Base-by-base conservation (phyloP, 2,329 filamentous ascomycete genomes). In the Acrocalymma vagum region DNA sequence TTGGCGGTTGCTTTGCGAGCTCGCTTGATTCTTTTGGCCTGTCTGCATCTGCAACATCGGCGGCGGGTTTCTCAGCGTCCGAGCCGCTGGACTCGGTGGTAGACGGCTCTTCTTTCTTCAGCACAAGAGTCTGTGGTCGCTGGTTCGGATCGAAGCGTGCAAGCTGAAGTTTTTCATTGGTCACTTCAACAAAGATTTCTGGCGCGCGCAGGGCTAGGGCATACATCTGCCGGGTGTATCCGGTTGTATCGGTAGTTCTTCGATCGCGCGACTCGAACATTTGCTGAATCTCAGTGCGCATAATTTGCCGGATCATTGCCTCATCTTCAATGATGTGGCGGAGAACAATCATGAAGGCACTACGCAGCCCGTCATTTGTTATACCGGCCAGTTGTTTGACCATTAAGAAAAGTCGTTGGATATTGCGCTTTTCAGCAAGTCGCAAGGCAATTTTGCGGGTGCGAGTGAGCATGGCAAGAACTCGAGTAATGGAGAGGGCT, bases 241-340 rank as follows among this genome's bases (percentile, higher is more conserved):
- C 79, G 7, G 81, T 78, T 3, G 88, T 83, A 55, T 97, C 93
- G 46, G 78, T 69, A 68, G 79, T 41, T 27, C 74, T 70, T n/a
- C 65, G 60, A 31, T 72, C 67, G 11, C 73, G 67, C 32, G 55
- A 78, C 38, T 89, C 84, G 53, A 96, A 89, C 58, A 83, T 85
- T n/a, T 82, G 75, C 51, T 85, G 84, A 58, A 99, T 95, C 65
- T 97, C 93, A 18, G 86, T 87, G 35, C 87, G 82, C 88, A 99
- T 96, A 45, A 96, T 86, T 64, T 96, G 90, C 53, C 88, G 90
- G 45, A 97, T 81, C 2, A 87, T 94, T 13, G 91, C 86, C 33
- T 96, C 90, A 61, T 99, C 95, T 70, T 99, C 94, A 38, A 97
- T 83, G 51, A 99, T 86, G 62, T 99, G 94, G 26, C 95, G 86